These are phyloP conservation scores for Microsporum audouinii DNA, from an alignment of 2,329 filamentous ascomycete genomes.

Conservation along the genomic window DNA sequence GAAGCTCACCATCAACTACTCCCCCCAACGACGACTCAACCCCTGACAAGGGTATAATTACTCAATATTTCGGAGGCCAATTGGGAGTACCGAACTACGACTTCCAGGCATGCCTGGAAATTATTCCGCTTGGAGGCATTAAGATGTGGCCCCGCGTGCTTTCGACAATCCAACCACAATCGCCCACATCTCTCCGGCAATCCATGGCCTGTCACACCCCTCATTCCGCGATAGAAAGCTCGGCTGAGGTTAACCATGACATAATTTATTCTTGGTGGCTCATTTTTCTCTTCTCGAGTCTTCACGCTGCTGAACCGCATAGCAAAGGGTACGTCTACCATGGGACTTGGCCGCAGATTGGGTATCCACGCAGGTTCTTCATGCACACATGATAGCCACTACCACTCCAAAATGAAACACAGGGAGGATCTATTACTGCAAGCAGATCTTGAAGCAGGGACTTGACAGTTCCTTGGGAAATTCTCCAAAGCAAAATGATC, in stretches of 20 bases:
- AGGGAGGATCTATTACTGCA: conserved; percentile 1
- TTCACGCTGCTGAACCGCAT: not conserved
- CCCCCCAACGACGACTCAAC: not conserved
- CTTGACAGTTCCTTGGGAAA: not conserved
- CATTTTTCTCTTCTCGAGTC: not conserved
- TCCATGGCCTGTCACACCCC: conserved; percentile 1
- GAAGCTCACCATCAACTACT: not conserved
- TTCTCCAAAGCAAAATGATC: not conserved
- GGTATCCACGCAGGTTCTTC: conserved; percentile 4
- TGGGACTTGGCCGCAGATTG: not conserved
- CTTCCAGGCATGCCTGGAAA: not conserved
- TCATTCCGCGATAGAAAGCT: not conserved
- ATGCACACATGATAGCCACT: not conserved
- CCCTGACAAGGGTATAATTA: not conserved
- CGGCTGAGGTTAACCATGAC: not conserved
- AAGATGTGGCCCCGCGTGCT: not conserved
- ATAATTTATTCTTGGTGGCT: not conserved
- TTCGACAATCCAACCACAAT: conserved; percentile 1
- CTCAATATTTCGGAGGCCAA: not conserved
- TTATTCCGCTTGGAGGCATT: not conserved
- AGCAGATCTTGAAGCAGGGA: not conserved
- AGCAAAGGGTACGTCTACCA: not conserved
- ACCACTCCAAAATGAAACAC: not conserved
- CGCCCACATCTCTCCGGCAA: not conserved
- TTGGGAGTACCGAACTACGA: not conserved